These are phyloP conservation scores for Nothophaeocryptopus gaeumannii DNA, from an alignment of 2,329 filamentous ascomycete species.

Conservation along the genomic window DNA sequence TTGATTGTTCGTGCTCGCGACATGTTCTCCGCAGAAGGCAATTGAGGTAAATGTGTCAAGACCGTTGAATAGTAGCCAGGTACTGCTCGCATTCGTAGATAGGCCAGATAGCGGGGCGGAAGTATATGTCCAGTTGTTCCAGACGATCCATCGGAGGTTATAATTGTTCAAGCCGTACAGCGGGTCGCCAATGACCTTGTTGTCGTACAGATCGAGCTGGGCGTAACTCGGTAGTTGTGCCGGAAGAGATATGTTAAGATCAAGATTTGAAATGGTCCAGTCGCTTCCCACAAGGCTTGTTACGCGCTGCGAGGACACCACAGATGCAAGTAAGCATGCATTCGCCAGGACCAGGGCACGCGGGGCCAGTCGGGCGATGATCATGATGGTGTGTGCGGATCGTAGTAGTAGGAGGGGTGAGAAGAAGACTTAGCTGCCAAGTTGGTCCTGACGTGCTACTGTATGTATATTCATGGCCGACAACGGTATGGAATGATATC, in stretches of 20 bases:
- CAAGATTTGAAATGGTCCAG: constrained; percentile 39
- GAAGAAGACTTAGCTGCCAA: background rate
- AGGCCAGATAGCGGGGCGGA: constrained; percentile 46
- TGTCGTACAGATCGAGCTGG: constrained; percentile 57
- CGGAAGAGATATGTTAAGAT: constrained; percentile 52
- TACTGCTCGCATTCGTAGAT: constrained; percentile 38
- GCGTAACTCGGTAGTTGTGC: constrained; percentile 57
- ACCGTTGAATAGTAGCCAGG: constrained; percentile 60
- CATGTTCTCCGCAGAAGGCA: constrained; percentile 52
- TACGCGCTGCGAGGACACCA: constrained; percentile 31
- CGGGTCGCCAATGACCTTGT: constrained; percentile 53
- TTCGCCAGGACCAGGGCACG: no score
- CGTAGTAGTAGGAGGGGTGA: constrained; percentile 2
- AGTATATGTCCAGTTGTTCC: constrained; percentile 61
- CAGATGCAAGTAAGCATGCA: no score
- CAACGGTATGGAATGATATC: no score
- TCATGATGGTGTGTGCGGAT: no score
- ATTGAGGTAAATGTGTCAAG: constrained; percentile 61
- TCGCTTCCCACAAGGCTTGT: constrained; percentile 41
- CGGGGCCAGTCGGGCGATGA: no score
- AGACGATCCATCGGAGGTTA: constrained; percentile 58
- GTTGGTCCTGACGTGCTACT: no score
- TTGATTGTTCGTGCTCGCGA: constrained; percentile 60
- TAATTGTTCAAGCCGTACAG: constrained; percentile 60
- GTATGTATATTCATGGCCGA: no score